phyloP scores from a whole-genome alignment of 176 grass and related monocot genomes.

The Carex cristatella region DNA sequence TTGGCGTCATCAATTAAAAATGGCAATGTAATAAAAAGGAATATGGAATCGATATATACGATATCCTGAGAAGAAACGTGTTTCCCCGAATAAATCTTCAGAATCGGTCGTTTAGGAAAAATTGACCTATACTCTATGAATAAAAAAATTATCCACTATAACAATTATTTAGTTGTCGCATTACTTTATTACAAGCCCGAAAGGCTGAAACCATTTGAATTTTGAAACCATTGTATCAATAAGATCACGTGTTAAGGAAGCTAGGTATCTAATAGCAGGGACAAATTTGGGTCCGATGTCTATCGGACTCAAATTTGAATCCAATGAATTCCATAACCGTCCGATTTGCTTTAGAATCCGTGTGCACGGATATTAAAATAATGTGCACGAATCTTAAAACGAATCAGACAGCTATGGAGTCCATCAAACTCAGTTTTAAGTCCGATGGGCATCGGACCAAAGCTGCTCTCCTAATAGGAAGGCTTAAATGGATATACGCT shows the following conservation, averaged over 20 bases:
- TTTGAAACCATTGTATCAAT: neutral
- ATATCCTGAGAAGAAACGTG: neutral
- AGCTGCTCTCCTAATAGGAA: neutral
- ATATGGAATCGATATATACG: neutral
- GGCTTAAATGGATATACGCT: neutral
- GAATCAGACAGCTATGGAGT: too few species aligned
- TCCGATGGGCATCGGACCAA: too few species aligned
- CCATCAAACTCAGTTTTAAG: too few species aligned
- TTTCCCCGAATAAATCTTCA: neutral
- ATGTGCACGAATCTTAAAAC: too few species aligned
- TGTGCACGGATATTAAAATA: too few species aligned
- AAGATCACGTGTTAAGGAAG: constrained; percentile 4
- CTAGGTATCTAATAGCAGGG: neutral
- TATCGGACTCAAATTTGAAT: too few species aligned
- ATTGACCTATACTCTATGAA: neutral
- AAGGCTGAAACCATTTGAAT: neutral
- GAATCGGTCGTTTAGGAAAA: neutral
- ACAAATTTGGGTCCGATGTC: too few species aligned
- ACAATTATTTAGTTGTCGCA: neutral
- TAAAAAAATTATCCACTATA: too few species aligned
- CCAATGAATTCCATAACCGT: too few species aligned
- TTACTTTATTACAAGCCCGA: neutral
- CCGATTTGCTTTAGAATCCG: too few species aligned
- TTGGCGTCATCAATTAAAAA: neutral
- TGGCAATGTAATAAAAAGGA: neutral